Conservation (phyloP, 2,329 filamentous ascomycete genomes). For the Neoascochyta sp. region DNA sequence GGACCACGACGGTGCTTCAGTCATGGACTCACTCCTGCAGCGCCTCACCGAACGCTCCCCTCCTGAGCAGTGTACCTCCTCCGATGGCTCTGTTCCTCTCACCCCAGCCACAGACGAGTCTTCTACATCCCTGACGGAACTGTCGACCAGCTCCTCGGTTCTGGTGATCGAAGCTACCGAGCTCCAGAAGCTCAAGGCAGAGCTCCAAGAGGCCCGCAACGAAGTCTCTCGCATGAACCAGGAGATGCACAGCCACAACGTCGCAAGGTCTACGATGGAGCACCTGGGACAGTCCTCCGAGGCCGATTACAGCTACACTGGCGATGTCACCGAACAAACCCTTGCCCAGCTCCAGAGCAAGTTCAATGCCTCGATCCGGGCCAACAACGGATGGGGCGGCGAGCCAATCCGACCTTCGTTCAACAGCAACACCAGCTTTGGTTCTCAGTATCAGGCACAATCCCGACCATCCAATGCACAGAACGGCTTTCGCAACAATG, state of each 20-base stretch:
- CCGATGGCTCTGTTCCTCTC: conserved; percentile 59
- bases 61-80: conserved; percentile 50
- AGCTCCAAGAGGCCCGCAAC: conserved; percentile 67
- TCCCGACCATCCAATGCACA: conserved; percentile 16
- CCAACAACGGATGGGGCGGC: conserved; percentile 35
- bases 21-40: conserved; percentile 64
- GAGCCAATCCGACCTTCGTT: conserved; percentile 23
- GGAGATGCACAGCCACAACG: conserved; percentile 63
- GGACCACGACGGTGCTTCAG: conserved; percentile 33
- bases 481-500: conserved; percentile 24
- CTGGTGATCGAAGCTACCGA: conserved; percentile 52
- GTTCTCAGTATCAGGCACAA: conserved; percentile 18
- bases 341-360: conserved; percentile 49
- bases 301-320: conserved; percentile 45
- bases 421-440: conserved; percentile 22
- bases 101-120: conserved; percentile 56
- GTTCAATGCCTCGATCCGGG: conserved; percentile 48
- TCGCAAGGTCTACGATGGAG: conserved; percentile 57
- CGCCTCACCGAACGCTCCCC: conserved; percentile 60
- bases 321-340: conserved; percentile 50
- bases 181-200: conserved; percentile 63
- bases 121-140: conserved; percentile 27
- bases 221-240: conserved; percentile 69
- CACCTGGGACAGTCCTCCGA: conserved; percentile 53
- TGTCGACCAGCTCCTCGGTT: conserved; percentile 20